Evolutionary conservation across 2,329 filamentous ascomycete species (phyloP).

Genomic region (Cyphellophora attinorum): DNA sequence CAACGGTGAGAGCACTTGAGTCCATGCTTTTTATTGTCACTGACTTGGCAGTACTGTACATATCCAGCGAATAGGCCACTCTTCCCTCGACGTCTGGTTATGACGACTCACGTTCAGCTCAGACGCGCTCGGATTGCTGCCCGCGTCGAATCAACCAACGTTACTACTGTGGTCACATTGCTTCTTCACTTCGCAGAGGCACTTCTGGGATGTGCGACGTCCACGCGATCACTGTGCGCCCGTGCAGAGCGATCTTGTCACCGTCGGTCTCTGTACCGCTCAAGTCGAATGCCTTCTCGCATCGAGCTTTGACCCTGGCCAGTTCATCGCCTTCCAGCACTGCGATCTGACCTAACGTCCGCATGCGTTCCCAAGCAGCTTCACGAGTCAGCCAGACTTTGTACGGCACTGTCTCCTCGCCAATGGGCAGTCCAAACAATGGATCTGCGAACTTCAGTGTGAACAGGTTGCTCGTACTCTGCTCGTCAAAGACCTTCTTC

Average conservation of each 20-base stretch:
- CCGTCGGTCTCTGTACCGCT: constrained; percentile 50
- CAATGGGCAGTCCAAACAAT: constrained; percentile 54
- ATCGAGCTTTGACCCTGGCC: constrained; percentile 38
- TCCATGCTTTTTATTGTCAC: constrained; percentile 1
- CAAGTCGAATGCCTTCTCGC: constrained; percentile 45
- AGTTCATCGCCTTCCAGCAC: constrained; percentile 44
- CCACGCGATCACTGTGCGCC: constrained; percentile 55
- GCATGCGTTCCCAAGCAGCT: constrained; percentile 53
- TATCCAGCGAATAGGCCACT: constrained; percentile 14
- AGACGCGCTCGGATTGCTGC: neutral
- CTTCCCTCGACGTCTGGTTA: no score
- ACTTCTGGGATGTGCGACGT: constrained; percentile 26
- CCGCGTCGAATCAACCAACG: no score
- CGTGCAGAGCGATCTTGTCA: constrained; percentile 55
- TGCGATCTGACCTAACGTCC: constrained; percentile 60
- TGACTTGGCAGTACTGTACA: constrained; percentile 14
- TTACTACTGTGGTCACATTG: no score
- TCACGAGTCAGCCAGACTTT: constrained; percentile 50
- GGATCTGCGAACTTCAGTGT: constrained; percentile 33
- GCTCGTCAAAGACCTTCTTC: constrained; percentile 54
- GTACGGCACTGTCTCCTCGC: constrained; percentile 47
- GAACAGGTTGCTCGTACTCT: constrained; percentile 44
- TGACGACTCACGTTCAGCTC: no score
- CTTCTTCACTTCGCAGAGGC: constrained; percentile 14
- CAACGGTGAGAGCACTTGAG: constrained; percentile 54